Conservation (phyloP, 169 alveolate genomes). For the Cryptosporidium ubiquitum region DNA sequence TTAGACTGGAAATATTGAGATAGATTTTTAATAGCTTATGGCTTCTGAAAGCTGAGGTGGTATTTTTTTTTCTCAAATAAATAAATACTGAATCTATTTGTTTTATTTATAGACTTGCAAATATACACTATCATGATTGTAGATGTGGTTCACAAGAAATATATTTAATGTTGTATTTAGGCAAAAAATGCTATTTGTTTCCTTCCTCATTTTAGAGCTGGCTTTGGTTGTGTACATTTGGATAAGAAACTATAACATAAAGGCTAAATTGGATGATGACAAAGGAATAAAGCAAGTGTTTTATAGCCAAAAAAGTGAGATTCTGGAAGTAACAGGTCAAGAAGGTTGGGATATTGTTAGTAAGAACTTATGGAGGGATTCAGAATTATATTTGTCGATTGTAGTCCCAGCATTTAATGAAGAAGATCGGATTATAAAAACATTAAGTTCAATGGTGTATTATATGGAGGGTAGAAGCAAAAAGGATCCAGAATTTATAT, state of each 20-base stretch:
- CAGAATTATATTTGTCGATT: slow-evolving; percentile 77
- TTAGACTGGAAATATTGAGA: neutral
- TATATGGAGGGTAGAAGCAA: slow-evolving; percentile 56
- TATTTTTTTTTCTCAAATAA: neutral
- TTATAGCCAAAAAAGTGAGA: neutral
- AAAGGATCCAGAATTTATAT: slow-evolving; percentile 57
- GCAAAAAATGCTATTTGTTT: slow-evolving; percentile 5
- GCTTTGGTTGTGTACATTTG: neutral
- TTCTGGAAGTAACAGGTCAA: neutral
- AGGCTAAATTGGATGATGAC: neutral
- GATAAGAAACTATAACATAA: neutral
- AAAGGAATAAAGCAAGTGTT: neutral
- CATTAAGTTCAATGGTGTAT: slow-evolving; percentile 79
- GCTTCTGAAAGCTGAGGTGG: neutral
- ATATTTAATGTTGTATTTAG: neutral
- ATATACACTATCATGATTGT: neutral
- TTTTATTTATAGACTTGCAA: neutral
- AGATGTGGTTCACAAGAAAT: neutral
- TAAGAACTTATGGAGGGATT: neutral
- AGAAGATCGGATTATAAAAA: slow-evolving; percentile 80
- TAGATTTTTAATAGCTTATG: too few relatives aligned
- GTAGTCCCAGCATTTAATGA: slow-evolving; percentile 88
- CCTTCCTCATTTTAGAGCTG: neutral
- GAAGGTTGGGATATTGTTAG: neutral
- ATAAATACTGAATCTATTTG: neutral